Base-by-base conservation (phyloP, 495 filamentous ascomycete genomes). In the Cudoniella acicularis region DNA sequence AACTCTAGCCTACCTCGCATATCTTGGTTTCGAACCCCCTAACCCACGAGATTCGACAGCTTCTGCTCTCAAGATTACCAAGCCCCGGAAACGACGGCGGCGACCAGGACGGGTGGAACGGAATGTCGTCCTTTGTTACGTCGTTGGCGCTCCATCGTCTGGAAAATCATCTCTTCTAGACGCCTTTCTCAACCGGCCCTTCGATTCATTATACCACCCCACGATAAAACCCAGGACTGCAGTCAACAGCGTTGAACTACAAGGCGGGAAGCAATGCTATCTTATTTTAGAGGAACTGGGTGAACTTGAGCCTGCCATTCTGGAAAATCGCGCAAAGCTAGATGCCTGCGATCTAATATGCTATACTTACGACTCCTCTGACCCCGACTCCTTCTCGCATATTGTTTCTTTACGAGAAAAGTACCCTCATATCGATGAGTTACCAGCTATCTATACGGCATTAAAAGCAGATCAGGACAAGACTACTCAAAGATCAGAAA, bases 181-280 rank as follows among this genome's bases (percentile, higher is more conserved):
- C 67, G 87, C 90, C 4, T 96, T 98, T 64, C 85, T 98, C 42
- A 92, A 90, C 64, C 84, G 91, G 10, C 88, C 90, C 11, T 96
- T 97, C 69, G 86, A 83, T 64, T 77, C 83, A 1, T 87, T 88
- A n/a, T 96, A 97, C 68, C 85, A 89, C 58, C 95, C 95, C 1
- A 98, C 93, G 24, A 96, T 98, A 67, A 92, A 95, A 63, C 92
- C 92, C 3, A 87, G 91, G 11, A 88, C 90, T 1, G 92, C 91
- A 2, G 93, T 98, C 62, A 98, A 98, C 69, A 96, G 90, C 59
- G 94, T 98, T 17, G 94, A 98, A 67, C 83, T 98, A 1, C 91
- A 89, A 49, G 94, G 94, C 24, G 94, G 94, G 22, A 96, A 96
- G 66, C 95, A 98, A 71, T 96, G 91, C 73, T 98, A 98, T 66